Percentiles rank a stretch among this genome's conserved stretches.
Evolutionary conservation across 2,329 filamentous ascomycete genomes (phyloP).

Genomic region (Aspergillaceae sp.): DNA sequence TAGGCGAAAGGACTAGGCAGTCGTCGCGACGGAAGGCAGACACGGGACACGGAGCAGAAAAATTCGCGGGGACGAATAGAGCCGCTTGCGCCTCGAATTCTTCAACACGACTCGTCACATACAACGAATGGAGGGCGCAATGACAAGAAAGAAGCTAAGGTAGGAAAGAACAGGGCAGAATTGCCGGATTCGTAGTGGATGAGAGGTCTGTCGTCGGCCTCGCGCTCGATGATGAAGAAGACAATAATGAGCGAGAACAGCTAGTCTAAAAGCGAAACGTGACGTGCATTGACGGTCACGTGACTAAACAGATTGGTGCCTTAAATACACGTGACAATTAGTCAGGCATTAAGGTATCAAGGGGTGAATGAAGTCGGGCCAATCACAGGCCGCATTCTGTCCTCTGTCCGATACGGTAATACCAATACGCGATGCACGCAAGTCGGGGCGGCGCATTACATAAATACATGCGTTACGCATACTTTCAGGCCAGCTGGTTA

Average conservation of each 20-base stretch:
- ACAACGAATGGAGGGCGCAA: not conserved
- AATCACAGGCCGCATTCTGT: slow-evolving; percentile 25
- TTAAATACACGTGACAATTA: slow-evolving; percentile 9
- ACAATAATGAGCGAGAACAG: not conserved
- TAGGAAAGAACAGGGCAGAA: too few relatives aligned
- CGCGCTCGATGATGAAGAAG: slow-evolving; percentile 2
- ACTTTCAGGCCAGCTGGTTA: not conserved
- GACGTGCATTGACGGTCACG: slow-evolving; percentile 16
- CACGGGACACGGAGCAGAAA: not conserved
- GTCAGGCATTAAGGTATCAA: slow-evolving; percentile 5
- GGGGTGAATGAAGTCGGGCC: slow-evolving; percentile 3
- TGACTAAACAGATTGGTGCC: not conserved
- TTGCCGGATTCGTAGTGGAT: not conserved
- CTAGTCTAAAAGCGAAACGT: slow-evolving; percentile 18
- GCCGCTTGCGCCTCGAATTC: slow-evolving; percentile 21
- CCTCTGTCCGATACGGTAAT: slow-evolving; percentile 19
- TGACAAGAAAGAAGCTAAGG: not conserved
- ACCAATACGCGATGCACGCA: slow-evolving; percentile 10
- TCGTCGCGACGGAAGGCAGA: not conserved
- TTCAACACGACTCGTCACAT: not conserved
- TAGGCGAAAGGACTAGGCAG: not conserved
- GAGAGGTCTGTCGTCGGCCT: not conserved
- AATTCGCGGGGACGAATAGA: slow-evolving; percentile 5
- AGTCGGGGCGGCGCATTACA: slow-evolving; percentile 1
- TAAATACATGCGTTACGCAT: not conserved